Evolutionary conservation across 108 stramenopile species (phyloP).

Genomic region (Bacterosira constricta): DNA sequence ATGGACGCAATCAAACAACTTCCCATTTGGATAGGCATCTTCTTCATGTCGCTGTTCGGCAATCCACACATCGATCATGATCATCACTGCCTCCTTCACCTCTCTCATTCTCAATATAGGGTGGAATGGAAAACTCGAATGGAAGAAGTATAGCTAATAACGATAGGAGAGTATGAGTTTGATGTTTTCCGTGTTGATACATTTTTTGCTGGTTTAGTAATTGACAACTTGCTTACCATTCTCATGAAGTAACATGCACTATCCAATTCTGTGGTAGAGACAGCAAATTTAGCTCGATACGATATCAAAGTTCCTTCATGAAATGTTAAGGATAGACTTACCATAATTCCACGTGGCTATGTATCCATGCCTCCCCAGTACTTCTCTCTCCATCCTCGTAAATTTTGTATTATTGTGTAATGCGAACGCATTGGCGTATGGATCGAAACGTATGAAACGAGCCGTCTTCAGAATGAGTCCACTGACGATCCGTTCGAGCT

Average conservation of each 20-base stretch:
- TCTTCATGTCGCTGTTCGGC: slow-evolving; percentile 64
- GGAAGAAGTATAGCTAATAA: slow-evolving; percentile 39
- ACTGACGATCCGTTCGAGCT: slow-evolving; percentile 48
- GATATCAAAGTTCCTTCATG: too few relatives aligned
- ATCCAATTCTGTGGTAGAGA: too few relatives aligned
- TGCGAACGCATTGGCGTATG: slow-evolving; percentile 71
- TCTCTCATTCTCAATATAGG: slow-evolving; percentile 14
- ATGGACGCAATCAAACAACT: slow-evolving; percentile 55
- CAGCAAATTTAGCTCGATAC: too few relatives aligned
- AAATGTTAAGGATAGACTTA: too few relatives aligned
- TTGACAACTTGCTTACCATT: too few relatives aligned
- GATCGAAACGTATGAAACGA: slow-evolving; percentile 61
- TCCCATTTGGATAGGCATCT: slow-evolving; percentile 49
- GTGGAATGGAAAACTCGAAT: slow-evolving; percentile 25
- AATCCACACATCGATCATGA: slow-evolving; percentile 68
- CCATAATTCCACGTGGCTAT: slow-evolving; percentile 70
- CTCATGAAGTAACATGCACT: slow-evolving; percentile 59
- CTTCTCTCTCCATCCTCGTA: slow-evolving; percentile 25
- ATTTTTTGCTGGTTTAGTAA: too few relatives aligned
- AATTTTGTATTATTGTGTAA: slow-evolving; percentile 45
- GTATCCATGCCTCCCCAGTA: slow-evolving; percentile 57
- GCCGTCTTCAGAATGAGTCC: slow-evolving; percentile 69
- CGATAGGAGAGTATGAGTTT: too few relatives aligned
- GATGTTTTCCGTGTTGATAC: too few relatives aligned
- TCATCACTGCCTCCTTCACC: slow-evolving; percentile 51